Percentiles rank a stretch among this genome's conserved stretches.
phyloP scores from a whole-genome alignment of 768 basidiomycete genomes.

The Exidia glandulosa region DNA sequence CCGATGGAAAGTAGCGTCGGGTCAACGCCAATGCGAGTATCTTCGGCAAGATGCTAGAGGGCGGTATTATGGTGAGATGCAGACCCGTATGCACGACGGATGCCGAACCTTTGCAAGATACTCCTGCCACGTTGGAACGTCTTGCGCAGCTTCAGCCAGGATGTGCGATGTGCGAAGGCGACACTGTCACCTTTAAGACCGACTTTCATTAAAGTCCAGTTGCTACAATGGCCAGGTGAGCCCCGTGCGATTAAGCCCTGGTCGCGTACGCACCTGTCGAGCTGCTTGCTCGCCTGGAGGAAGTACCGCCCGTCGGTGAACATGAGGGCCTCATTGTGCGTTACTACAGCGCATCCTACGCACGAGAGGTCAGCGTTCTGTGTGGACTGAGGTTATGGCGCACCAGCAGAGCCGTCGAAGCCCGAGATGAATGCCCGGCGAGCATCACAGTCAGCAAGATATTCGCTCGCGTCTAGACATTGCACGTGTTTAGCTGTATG shows the following conservation, averaged over 20 bases:
- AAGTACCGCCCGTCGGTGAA: constrained; percentile 97
- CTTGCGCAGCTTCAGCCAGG: constrained; percentile 26
- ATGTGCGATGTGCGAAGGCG: constrained; percentile 6
- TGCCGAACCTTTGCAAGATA: constrained; percentile 56
- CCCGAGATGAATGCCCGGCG: constrained; percentile 84
- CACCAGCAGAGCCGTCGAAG: constrained; percentile 90
- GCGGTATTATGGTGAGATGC: neutral
- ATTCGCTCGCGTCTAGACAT: constrained; percentile 75
- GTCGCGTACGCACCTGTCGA: constrained; percentile 51
- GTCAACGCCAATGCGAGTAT: constrained; percentile 72
- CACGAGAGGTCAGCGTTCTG: neutral
- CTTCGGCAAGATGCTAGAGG: constrained; percentile 45
- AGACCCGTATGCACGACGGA: neutral
- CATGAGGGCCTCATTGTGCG: constrained; percentile 56
- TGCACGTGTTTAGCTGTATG: neutral
- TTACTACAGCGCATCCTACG: constrained; percentile 67
- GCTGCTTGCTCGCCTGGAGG: constrained; percentile 81
- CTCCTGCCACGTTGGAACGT: constrained; percentile 86
- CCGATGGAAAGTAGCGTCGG: constrained; percentile 60
- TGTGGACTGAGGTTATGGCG: neutral
- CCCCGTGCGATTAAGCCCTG: neutral
- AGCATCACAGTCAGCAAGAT: constrained; percentile 73
- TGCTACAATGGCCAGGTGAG: constrained; percentile 29
- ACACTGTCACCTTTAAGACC: constrained; percentile 62
- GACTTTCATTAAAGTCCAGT: constrained; percentile 91